These are phyloP conservation scores for Spathaspora girioi DNA, from an alignment of 805 yeast genomes.

Conservation along the genomic window DNA sequence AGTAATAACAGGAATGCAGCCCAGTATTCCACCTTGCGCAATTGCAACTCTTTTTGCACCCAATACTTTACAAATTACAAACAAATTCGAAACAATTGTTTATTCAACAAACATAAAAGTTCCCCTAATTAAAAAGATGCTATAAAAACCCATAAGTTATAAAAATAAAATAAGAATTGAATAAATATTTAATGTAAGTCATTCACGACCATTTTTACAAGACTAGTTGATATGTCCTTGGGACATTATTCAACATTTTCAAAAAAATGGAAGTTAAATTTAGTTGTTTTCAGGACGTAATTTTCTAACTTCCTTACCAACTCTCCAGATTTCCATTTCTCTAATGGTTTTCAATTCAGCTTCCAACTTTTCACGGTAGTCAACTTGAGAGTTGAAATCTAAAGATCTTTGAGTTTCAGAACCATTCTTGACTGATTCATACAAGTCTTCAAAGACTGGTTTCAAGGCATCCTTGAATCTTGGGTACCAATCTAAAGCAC, in stretches of 20 bases:
- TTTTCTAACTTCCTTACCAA: conserved; percentile 99
- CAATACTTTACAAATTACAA: background rate
- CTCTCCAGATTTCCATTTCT: conserved; percentile 98
- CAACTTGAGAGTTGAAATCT: conserved; percentile 97
- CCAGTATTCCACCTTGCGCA: no score
- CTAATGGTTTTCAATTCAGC: conserved; percentile 90
- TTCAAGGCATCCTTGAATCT: conserved; percentile 97
- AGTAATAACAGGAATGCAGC: no score
- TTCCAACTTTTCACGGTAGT: conserved; percentile 96
- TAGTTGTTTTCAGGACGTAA: conserved; percentile 98
- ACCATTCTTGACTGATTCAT: conserved; percentile 94
- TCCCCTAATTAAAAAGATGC: conserved; percentile 19
- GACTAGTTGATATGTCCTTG: conserved; percentile 3
- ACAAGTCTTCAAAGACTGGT: conserved; percentile 96
- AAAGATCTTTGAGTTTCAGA: conserved; percentile 96
- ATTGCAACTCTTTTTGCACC: no score
- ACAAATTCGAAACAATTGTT: conserved; percentile 18
- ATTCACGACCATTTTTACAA: conserved; percentile 31
- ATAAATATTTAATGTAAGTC: conserved; percentile 24
- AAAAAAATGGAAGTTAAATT: conserved; percentile 11
- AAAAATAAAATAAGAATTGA: conserved; percentile 19
- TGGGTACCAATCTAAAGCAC: conserved; percentile 99
- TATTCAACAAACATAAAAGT: conserved; percentile 42
- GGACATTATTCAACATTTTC: background rate
- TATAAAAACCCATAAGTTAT: conserved; percentile 7